Conservation (phyloP, 176 grass and related monocot species). For the Ensete ventricosum region DNA sequence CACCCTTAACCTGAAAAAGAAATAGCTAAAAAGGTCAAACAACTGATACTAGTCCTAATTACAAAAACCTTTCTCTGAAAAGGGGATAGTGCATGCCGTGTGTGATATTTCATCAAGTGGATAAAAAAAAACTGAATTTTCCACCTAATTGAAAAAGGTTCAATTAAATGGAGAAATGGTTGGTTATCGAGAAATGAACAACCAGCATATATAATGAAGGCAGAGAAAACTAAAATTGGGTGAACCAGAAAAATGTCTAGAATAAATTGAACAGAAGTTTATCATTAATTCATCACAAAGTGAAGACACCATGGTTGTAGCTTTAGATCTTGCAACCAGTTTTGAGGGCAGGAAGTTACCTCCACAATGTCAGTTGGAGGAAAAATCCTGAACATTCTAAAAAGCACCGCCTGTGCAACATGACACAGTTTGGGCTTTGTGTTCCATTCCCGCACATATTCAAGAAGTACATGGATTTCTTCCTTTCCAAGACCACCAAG, state of each 20-base stretch:
- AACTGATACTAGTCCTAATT: neutral
- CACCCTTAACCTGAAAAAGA: slow-evolving; percentile 65
- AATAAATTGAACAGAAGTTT: no score
- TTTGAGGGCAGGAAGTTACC: slow-evolving; percentile 26
- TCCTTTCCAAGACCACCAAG: slow-evolving; percentile 66
- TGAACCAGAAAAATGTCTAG: no score
- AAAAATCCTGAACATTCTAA: slow-evolving; percentile 55
- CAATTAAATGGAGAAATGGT: no score
- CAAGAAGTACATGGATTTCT: slow-evolving; percentile 62
- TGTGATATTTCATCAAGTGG: no score
- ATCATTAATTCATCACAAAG: no score
- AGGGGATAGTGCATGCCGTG: no score
- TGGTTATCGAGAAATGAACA: no score
- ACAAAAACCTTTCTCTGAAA: neutral
- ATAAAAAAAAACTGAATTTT: no score
- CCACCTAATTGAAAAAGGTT: no score
- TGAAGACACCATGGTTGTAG: neutral
- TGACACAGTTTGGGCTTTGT: slow-evolving; percentile 97
- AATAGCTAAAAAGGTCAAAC: neutral
- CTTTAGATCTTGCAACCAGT: neutral
- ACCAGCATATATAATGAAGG: no score
- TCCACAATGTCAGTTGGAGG: slow-evolving; percentile 66
- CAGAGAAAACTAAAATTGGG: no score
- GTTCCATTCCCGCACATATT: slow-evolving; percentile 88
- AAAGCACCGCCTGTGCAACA: slow-evolving; percentile 89